Conservation (phyloP, 208 protist species). For the Leishmania mexicana region DNA sequence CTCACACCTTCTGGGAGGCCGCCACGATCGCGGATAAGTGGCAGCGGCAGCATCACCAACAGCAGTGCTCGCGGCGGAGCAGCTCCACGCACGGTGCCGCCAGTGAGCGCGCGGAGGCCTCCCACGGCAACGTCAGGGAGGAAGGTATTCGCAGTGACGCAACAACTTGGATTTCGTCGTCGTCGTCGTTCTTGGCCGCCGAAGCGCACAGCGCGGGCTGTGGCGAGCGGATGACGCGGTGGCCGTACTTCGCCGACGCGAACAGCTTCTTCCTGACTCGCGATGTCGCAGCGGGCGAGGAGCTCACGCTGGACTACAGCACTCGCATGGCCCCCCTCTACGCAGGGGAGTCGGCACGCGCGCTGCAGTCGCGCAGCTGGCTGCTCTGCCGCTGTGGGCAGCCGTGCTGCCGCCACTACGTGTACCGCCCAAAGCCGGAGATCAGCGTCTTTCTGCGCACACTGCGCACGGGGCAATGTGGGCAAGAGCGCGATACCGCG, state of each 20-base stretch:
- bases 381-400: conserved; percentile 58
- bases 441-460: conserved; percentile 13
- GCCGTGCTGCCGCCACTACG: conserved; percentile 56
- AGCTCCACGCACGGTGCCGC: not conserved
- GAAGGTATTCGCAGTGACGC: not conserved
- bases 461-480: not conserved
- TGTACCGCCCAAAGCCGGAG: conserved; percentile 38
- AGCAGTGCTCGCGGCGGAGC: not conserved
- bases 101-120: not conserved
- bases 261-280: conserved; percentile 78
- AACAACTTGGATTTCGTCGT: not conserved
- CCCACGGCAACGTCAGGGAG: not conserved
- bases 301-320: conserved; percentile 79
- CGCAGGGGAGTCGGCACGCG: conserved; percentile 26
- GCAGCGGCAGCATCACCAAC: conserved; percentile 4
- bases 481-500: not conserved
- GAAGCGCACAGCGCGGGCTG: conserved; percentile 10
- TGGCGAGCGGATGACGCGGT: conserved; percentile 38
- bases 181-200: not conserved
- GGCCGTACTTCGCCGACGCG: conserved; percentile 60
- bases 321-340: conserved; percentile 57
- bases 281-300: conserved; percentile 62
- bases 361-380: conserved; percentile 32
- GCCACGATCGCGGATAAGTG: conserved; percentile 18
- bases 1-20: conserved; percentile 58